Evolutionary conservation across 106 monocot species (phyloP).

Genomic region (Iris macrosiphon): DNA sequence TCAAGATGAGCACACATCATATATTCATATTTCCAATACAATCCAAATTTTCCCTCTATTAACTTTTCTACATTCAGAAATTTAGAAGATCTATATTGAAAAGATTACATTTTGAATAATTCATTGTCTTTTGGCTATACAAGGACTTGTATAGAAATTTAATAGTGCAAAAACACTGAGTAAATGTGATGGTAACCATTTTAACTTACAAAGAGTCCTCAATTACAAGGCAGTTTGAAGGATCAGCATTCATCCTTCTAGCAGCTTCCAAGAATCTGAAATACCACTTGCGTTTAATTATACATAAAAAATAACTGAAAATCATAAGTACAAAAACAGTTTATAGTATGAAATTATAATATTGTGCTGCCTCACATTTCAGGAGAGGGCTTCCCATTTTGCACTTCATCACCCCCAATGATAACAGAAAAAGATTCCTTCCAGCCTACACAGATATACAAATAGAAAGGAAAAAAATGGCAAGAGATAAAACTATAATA

Average conservation of each 20-base stretch:
- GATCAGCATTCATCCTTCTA: slow-evolving; percentile 62
- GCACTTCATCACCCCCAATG: slow-evolving; percentile 88
- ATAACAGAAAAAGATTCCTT: slow-evolving; percentile 77
- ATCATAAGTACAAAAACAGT: not conserved
- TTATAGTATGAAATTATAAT: no score
- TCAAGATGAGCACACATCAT: no score
- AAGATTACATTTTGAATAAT: no score
- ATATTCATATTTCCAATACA: no score
- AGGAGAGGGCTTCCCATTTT: slow-evolving; percentile 84
- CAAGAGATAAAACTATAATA: not conserved
- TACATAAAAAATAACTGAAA: not conserved
- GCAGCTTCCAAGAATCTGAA: slow-evolving; percentile 83
- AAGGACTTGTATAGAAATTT: no score
- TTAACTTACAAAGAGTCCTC: slow-evolving; percentile 87
- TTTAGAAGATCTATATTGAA: no score
- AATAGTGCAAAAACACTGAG: no score
- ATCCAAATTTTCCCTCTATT: no score
- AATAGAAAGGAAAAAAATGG: not conserved
- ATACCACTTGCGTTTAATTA: no score
- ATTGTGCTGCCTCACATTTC: slow-evolving; percentile 84
- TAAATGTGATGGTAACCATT: no score
- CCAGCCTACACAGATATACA: slow-evolving; percentile 49
- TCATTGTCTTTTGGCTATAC: no score
- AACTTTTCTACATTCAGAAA: no score
- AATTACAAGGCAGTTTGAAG: slow-evolving; percentile 69